phyloP scores from a whole-genome alignment of 2,329 filamentous ascomycete genomes.

The Peltaster fructicola region DNA sequence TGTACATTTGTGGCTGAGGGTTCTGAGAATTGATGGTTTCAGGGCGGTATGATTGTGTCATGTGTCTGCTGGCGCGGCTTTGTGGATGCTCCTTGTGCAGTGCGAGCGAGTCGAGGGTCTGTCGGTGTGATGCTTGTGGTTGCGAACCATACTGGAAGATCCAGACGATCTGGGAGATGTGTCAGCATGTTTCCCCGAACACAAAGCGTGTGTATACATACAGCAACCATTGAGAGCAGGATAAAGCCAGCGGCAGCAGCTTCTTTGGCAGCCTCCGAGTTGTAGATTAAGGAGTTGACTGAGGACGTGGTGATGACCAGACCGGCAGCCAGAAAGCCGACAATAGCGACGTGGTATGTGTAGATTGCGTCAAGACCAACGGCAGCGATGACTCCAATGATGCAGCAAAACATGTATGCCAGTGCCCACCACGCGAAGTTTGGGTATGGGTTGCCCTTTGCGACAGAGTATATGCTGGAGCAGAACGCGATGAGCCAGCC shows the following conservation, averaged over 20 bases:
- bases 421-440: constrained; percentile 87
- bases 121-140: constrained; percentile 66
- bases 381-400: constrained; percentile 62
- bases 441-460: constrained; percentile 43
- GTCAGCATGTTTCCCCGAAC: constrained; percentile 9
- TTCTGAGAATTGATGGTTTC: constrained; percentile 56
- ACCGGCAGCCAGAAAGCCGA: constrained; percentile 69
- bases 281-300: constrained; percentile 75
- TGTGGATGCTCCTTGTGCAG: constrained; percentile 65
- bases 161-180: constrained; percentile 60
- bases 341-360: constrained; percentile 83
- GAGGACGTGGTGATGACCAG: constrained; percentile 73
- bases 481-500: constrained; percentile 92
- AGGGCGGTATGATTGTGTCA: constrained; percentile 63
- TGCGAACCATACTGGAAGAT: constrained; percentile 97
- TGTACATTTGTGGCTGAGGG: constrained; percentile 86
- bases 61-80: constrained; percentile 45
- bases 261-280: constrained; percentile 48
- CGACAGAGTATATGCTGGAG: constrained; percentile 56
- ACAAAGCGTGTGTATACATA: constrained; percentile 31
- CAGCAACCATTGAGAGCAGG: constrained; percentile 77
- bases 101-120: constrained; percentile 90
- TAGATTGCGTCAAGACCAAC: constrained; percentile 70
- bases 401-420: constrained; percentile 70
- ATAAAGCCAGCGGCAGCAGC: constrained; percentile 88